phyloP scores from a whole-genome alignment of 148 eudicot species.

The Cornus florida region DNA sequence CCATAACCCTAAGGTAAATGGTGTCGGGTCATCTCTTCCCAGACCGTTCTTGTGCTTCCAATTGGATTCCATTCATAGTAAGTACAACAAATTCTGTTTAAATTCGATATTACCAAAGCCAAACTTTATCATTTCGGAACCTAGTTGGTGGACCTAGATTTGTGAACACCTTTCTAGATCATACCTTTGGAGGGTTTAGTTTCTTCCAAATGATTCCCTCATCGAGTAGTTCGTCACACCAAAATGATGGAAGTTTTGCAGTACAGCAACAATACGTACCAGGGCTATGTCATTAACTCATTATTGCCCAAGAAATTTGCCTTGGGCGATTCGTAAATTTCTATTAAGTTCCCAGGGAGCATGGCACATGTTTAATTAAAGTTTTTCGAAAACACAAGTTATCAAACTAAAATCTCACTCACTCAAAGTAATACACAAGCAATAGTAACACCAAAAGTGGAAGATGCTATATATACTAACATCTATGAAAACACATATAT shows the following conservation, averaged over 20 bases:
- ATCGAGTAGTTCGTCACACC: neutral
- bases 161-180: constrained; percentile 6
- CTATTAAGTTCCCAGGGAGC: neutral
- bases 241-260: neutral
- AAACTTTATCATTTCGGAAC: constrained; percentile 7
- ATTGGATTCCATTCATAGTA: too few relatives aligned
- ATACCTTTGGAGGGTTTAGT: constrained; percentile 7
- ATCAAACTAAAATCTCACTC: neutral
- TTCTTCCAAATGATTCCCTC: constrained; percentile 3
- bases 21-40: too few relatives aligned
- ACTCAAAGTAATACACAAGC: neutral
- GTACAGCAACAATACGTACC: neutral
- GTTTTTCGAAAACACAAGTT: constrained; percentile 2
- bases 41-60: too few relatives aligned
- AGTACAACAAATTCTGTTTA: too few relatives aligned
- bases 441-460: neutral
- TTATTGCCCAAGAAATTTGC: neutral
- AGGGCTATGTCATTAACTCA: neutral
- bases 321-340: neutral
- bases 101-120: too few relatives aligned
- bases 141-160: constrained; percentile 3
- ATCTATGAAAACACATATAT: neutral
- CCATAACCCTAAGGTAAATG: too few relatives aligned
- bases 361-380: neutral
- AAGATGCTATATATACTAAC: neutral